A percentile compares a stretch with the other conserved stretches of the same genome.
These are phyloP conservation scores for Torulaspora gathmanii DNA, from an alignment of 805 yeast species.

Conservation along the genomic window DNA sequence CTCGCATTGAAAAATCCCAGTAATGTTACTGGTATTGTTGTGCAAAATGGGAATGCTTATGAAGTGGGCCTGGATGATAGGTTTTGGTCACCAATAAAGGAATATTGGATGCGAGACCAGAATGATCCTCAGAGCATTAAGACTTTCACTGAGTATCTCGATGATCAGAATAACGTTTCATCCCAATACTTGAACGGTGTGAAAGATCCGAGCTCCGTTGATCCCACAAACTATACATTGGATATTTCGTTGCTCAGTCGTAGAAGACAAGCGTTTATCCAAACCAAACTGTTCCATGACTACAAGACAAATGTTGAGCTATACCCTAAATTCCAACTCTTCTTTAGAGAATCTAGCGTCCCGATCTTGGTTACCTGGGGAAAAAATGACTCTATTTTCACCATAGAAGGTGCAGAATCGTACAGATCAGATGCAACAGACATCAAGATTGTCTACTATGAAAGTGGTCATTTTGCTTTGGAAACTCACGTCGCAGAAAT, in stretches of 20 bases:
- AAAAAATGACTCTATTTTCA: slow-evolving; percentile 38
- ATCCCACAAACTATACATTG: slow-evolving; percentile 34
- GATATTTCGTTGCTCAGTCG: slow-evolving; percentile 31
- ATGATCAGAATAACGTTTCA: slow-evolving; percentile 21
- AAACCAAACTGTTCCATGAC: slow-evolving; percentile 37
- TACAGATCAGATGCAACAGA: slow-evolving; percentile 34
- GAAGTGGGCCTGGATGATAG: slow-evolving; percentile 38
- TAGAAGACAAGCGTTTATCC: slow-evolving; percentile 31
- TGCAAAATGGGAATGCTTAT: slow-evolving; percentile 45
- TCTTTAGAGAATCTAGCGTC: slow-evolving; percentile 6
- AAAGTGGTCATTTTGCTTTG: slow-evolving; percentile 41
- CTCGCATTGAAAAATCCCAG: slow-evolving; percentile 36
- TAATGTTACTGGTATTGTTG: slow-evolving; percentile 33
- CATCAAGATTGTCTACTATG: slow-evolving; percentile 29
- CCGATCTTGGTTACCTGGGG: slow-evolving; percentile 40
- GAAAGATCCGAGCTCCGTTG: slow-evolving; percentile 24
- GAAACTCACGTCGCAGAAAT: slow-evolving; percentile 32
- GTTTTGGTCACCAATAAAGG: slow-evolving; percentile 39
- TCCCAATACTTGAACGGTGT: slow-evolving; percentile 36
- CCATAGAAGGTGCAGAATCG: slow-evolving; percentile 38
- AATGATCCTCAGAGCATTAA: slow-evolving; percentile 14
- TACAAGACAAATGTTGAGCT: slow-evolving; percentile 36
- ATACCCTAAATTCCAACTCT: slow-evolving; percentile 23
- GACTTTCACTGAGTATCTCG: slow-evolving; percentile 17
- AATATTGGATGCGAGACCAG: slow-evolving; percentile 33